Percentiles rank a stretch among this genome's conserved stretches.
Conservation (phyloP, 805 yeast species). For the Suhomyces tanzawaensis region DNA sequence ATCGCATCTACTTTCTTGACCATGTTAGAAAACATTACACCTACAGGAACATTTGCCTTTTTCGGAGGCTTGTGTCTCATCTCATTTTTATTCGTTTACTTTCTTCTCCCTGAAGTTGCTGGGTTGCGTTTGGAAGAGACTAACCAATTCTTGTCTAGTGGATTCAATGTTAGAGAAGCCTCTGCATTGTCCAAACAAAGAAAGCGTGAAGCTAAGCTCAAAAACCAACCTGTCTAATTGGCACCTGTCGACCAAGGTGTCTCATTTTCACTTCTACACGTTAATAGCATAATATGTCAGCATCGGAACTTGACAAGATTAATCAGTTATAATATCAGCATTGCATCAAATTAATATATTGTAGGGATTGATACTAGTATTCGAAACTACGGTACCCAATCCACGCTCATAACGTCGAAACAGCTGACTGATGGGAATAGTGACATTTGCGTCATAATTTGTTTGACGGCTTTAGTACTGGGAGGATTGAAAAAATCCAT, state of each 20-base stretch:
- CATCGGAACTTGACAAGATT: no score
- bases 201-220: conserved; percentile 18
- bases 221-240: background rate
- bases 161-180: conserved; percentile 73
- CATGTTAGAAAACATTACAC: conserved; percentile 89
- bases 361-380: no score
- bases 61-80: conserved; percentile 79
- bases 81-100: conserved; percentile 70
- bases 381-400: no score
- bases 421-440: no score
- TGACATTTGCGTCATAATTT: no score
- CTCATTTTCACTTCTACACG: conserved; percentile 8
- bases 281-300: conserved; percentile 19
- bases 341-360: no score
- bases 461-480: no score
- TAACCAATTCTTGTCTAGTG: conserved; percentile 73
- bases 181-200: conserved; percentile 36
- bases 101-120: conserved; percentile 89
- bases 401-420: no score
- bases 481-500: no score
- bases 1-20: conserved; percentile 92
- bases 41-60: conserved; percentile 90
- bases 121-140: conserved; percentile 91
- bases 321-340: no score
- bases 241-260: conserved; percentile 1